phyloP scores from a whole-genome alignment of 2,329 filamentous ascomycete species.

The Xylariaceae sp. region DNA sequence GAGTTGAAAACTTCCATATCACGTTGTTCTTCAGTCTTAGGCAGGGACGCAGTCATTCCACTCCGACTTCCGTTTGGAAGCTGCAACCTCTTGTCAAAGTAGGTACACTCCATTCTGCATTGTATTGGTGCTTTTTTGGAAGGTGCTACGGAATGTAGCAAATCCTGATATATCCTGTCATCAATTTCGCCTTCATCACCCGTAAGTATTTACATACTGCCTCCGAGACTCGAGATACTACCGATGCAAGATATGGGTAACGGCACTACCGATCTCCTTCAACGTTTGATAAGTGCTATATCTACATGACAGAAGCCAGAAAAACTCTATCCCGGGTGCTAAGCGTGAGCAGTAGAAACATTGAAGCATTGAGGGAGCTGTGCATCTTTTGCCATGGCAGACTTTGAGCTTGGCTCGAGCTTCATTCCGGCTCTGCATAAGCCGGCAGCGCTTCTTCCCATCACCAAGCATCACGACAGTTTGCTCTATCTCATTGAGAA shows the following conservation, averaged over 20 bases:
- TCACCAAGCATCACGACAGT: conserved; percentile 72
- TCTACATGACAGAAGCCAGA: background rate
- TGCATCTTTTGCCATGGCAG: conserved; percentile 40
- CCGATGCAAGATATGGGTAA: no score
- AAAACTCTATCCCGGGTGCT: background rate
- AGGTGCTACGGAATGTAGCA: no score
- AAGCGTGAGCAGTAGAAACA: conserved; percentile 1
- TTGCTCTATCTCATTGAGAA: conserved; percentile 84
- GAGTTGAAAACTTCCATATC: background rate
- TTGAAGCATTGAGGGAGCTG: background rate
- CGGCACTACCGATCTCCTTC: no score
- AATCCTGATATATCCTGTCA: no score
- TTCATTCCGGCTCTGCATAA: conserved; percentile 84
- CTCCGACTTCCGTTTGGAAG: no score
- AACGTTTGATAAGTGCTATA: no score
- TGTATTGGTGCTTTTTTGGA: no score
- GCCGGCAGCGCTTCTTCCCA: conserved; percentile 76
- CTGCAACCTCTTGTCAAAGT: no score
- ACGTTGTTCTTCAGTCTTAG: background rate
- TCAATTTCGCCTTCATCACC: no score
- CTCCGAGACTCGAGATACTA: no score
- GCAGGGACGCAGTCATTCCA: background rate
- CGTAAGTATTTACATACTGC: no score
- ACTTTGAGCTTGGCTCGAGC: conserved; percentile 50
- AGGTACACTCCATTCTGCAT: no score